Evolutionary conservation across 495 filamentous ascomycete species (phyloP), one percentile per base, ranked within the genome.

Genomic region (Apodospora peruviana): DNA sequence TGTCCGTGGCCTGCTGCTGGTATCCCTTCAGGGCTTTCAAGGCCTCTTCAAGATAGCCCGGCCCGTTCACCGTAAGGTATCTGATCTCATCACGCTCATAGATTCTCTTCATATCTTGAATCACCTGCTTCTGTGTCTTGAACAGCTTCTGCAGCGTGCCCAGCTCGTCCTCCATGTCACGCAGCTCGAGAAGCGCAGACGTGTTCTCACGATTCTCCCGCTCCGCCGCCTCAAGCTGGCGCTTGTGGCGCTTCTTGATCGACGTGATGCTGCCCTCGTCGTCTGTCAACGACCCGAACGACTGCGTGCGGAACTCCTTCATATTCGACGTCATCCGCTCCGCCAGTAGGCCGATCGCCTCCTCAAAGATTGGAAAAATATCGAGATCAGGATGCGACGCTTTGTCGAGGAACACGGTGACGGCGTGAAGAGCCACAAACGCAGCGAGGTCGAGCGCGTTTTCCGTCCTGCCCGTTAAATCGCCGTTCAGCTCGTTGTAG

Each of bases 401-500:
- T 39, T 71, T 66, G 18, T 84, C 81, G 0, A 86, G 59, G 12
- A 86, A 68, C 2, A 84, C 81, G 5, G 76, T 83, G 5, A 82
- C 75, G 3, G 82, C 80, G 56, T 86, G 83, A 21, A 79, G 61
- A 20, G 79, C 77, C 2, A 82, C 73, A 22, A 85, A 67, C 7
- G 80, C 81, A 1, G 81, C 83, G 29, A 85, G 73, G 55, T 85
- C 81, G 21, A 79, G 66, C 1, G 77, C 73, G 35, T 79, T 84
- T 35, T 83, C 78, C 47, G 82, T 86, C 2, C 76, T 70, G n/a
- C 75, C 72, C 2, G 82, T 82, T 7, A 84, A 67, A 53, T 86
- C 83, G 2, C 81, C 82, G 44, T 87, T 86, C 3, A 87, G 55
- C 55, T 86, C 82, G 43, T 84, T 84, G 51, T 83, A 84, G 14